Base-by-base conservation (phyloP, 2,329 filamentous ascomycete genomes). In the Ophiosphaerella korrae region DNA sequence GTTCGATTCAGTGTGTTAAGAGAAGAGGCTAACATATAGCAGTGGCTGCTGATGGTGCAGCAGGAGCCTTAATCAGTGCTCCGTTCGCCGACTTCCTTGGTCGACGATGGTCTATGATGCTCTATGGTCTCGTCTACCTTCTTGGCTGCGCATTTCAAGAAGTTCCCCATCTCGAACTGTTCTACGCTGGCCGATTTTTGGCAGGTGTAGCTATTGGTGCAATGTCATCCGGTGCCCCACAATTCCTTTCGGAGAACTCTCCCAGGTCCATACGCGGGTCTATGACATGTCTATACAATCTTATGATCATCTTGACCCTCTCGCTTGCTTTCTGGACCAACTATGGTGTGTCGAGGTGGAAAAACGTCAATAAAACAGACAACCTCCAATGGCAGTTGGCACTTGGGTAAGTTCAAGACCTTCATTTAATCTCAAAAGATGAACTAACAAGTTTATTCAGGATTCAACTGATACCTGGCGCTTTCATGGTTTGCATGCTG, bases 261-360 rank as follows among this genome's bases (percentile, higher is more conserved):
- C 75, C 75, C 3, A 76, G 74, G 43, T 72, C 71, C 7, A 65
- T 77, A 13, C 69, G 74, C 45, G 75, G 75, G 0, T 72, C 74
- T 2, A 64, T 77, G 33, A 76, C 75, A 1, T 73, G 74, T 5
- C 66, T 71, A 0, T 78, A 76, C 50, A 75, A 77, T 45, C 53
- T 76, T 9, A 73, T 74, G 59, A 75, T 76, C 41, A 65, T 75
- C 18, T 42, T 70, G 2, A 71, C 72, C 0, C 57, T 75, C 0
- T 66, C 67, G 8, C 57, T 75, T 7, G 72, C 69, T 2, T 71
- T 71, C 42, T 72, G 71, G 68, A 61, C 60, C 2, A 68, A 68
- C 33, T 70, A 68, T 35, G 65, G 60, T 5, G 65, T 61, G 8
- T 56, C 61, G 0, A 64, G 64, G 9, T 62, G 64, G 38, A 62